Evolutionary conservation across 805 yeast species (phyloP), one percentile per base, ranked within the genome.

Genomic region (Saturnispora gosingensis): DNA sequence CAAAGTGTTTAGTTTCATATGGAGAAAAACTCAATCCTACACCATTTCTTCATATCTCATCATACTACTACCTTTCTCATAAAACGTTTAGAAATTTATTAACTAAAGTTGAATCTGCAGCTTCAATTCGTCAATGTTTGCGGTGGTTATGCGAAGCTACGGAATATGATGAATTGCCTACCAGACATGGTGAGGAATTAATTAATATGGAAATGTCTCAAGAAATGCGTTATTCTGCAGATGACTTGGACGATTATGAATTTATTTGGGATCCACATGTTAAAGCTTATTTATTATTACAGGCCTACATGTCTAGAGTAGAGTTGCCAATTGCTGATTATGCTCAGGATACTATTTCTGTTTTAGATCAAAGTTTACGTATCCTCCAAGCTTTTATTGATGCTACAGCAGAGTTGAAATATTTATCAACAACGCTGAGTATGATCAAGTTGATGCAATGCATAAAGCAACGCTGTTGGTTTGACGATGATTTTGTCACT

Each of bases 311-410:
- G 76, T 70, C 78, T 36, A 69, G 89, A 46, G 71, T 80, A 5
- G 93, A 87, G 53, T 71, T 93, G 46, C 99, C 98, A 2, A 87
- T 93, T 61, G 95, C 96, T 0, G 99, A 93, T 72, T 93, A 93
- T 64, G 74, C 85, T 9, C 98, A 91, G 63, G 99, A 93, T 67
- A 89, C 96, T 0, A 80, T 89, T 13, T 83, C 97, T 0, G 96
- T 93, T 9, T 71, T 93, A 52, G 99, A 95, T 62, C 99, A 93
- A 69, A 81, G 95, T 7, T 72, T 93, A 61, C 95, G 99, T 77
- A 84, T 93, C 56, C 69, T 90, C 50, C 99, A 93, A 64, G 97
- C 98, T 0, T 84, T 78, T 58, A 83, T 91, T 53, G 99, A 93
- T 67, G 88, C 87, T 20, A 82, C 93, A 1, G 80, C 96, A 2